Percentiles rank a stretch among this genome's conserved stretches.
Conservation (phyloP, 495 filamentous ascomycete genomes). For the Tuber aestivum region DNA sequence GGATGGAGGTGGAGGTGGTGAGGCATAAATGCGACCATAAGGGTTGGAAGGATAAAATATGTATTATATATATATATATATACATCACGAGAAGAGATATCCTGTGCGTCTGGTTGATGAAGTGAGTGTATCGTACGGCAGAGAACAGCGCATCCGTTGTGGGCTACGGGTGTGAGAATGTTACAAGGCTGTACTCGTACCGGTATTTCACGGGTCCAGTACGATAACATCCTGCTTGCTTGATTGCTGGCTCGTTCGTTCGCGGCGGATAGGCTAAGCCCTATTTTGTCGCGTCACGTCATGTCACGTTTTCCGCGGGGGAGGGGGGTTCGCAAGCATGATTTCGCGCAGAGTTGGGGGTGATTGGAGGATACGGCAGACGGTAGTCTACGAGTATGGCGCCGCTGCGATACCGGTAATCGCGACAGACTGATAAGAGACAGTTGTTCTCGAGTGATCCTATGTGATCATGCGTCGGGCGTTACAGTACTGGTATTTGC, state of each 20-base stretch:
- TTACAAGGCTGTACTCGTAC: not conserved
- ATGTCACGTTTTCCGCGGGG: not conserved
- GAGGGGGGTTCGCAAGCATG: not conserved
- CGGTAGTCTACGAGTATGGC: not conserved
- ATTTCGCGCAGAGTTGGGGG: not conserved
- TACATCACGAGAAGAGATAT: not conserved
- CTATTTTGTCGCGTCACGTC: constrained; percentile 3
- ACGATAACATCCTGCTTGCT: not conserved
- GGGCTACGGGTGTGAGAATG: not conserved
- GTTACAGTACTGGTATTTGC: not conserved
- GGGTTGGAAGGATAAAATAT: not conserved
- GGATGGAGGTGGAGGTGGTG: not conserved
- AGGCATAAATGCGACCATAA: not conserved
- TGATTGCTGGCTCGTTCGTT: not conserved
- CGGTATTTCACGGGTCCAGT: not conserved
- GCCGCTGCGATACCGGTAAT: not conserved
- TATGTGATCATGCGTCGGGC: not conserved
- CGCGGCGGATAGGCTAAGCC: not conserved
- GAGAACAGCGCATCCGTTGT: not conserved
- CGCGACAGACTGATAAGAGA: not conserved
- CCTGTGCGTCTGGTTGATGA: not conserved
- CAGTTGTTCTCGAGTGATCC: not conserved
- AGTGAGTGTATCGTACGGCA: not conserved
- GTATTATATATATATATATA: not conserved
- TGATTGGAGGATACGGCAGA: not conserved